Base-by-base conservation (phyloP, 371 early-diverging fungal genomes). In the Mortierella polycephala region DNA sequence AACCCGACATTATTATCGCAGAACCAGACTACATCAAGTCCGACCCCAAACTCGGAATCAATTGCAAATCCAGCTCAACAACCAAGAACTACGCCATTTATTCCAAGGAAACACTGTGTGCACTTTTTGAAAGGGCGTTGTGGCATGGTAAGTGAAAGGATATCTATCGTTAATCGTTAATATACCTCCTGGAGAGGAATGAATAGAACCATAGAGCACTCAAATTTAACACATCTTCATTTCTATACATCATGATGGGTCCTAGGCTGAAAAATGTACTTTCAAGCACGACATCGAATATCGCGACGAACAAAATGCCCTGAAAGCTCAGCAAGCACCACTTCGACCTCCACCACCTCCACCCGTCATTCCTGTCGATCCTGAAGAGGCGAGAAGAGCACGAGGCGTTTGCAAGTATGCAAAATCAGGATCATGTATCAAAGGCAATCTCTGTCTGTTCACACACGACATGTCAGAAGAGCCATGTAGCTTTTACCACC, bases 241-340 rank as follows among this genome's bases (percentile, higher is more conserved):
- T 60, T 55, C 10, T 23, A 7, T 61, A 40, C 10, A 57, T 45
- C 9, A 45, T 57, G 20, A 47, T 47, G 16, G 20, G 37, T 37
- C 16, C 51, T 45, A 21, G 44, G 50, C 50, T 23, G 52, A 40
- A 16, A 60, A 54, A 14, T 76, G 76, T 42, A 76, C 67, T 3
- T 76, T 76, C 57, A 70, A 59, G 60, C 76, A 76, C 41, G 76
- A 76, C 42, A 37, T 53, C 10, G 53, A 50, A 16, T 66, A 57
- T 30, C 69, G 56, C 30, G n/a, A 49, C n/a, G 57, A 57, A 8
- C 23, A 55, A 40, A 44, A 63, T 16, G 54, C 16, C n/a, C 23
- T n/a, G 9, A 21, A 53, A n/a, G 45, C 54, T 21, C 54, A 16
- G 16, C 54, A 37, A 41, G 12, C 37, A 46, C 56, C 46, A 54